Conservation (phyloP, 164 flowering plant species). For the Saururus chinensis region DNA sequence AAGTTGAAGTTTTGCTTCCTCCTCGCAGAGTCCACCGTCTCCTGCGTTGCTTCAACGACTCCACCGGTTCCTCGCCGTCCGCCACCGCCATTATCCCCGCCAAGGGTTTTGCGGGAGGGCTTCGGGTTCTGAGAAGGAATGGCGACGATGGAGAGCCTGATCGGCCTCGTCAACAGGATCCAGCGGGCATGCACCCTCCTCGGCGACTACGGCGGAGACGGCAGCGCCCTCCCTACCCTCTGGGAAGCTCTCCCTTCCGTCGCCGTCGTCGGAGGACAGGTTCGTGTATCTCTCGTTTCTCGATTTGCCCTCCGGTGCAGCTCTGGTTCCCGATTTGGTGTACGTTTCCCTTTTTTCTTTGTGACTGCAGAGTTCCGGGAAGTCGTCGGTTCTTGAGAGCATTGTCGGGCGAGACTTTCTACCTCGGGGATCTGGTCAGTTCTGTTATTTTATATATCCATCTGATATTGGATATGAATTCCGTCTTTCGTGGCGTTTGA, state of each 20-base stretch:
- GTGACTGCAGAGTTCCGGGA: constrained; percentile 64
- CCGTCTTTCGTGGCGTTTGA: background rate
- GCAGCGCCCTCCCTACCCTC: constrained; percentile 57
- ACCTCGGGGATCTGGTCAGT: constrained; percentile 73
- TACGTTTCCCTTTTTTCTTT: background rate
- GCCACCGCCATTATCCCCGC: background rate
- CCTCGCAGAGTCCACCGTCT: no score
- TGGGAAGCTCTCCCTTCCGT: constrained; percentile 93
- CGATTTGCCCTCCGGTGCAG: background rate
- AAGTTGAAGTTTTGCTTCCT: no score
- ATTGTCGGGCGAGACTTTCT: constrained; percentile 81
- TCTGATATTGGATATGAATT: no score
- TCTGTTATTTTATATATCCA: background rate
- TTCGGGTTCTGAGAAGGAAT: constrained; percentile 10
- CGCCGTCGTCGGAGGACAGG: constrained; percentile 97
- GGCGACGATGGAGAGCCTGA: constrained; percentile 63
- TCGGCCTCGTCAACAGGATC: constrained; percentile 48
- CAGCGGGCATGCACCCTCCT: constrained; percentile 64
- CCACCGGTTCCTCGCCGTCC: background rate
- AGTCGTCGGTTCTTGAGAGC: constrained; percentile 81
- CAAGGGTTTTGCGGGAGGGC: background rate
- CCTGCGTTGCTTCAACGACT: no score
- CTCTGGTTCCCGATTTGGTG: background rate
- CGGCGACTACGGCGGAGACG: constrained; percentile 64
- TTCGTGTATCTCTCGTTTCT: constrained; percentile 6